These are phyloP conservation scores for Eremothecium cymbalariae DNA, from an alignment of 1,139 yeast genomes.

Conservation along the genomic window DNA sequence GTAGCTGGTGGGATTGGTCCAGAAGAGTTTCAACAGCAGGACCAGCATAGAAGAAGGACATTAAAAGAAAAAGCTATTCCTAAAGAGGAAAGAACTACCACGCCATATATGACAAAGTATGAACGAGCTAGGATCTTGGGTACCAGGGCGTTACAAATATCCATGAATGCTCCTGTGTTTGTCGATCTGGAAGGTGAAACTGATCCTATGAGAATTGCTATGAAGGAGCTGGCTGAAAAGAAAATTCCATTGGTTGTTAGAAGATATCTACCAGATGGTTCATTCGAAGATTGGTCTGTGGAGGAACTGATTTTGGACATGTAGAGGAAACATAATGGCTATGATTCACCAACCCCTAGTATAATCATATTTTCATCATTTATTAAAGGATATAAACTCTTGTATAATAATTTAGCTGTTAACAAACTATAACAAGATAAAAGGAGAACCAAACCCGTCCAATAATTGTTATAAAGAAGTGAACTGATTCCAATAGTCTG, in stretches of 20 bases:
- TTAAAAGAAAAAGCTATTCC: constrained; percentile 81
- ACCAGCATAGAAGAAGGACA: constrained; percentile 52
- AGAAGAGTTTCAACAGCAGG: constrained; percentile 39
- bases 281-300: constrained; percentile 98
- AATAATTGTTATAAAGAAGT: no score
- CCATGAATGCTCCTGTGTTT: constrained; percentile 96
- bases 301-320: constrained; percentile 92
- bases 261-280: constrained; percentile 93
- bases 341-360: no score
- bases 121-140: constrained; percentile 96
- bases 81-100: constrained; percentile 79
- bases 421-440: not conserved
- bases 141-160: constrained; percentile 90
- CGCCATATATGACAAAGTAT: constrained; percentile 98
- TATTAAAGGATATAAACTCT: no score
- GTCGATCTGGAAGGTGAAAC: constrained; percentile 98
- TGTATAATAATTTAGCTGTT: no score
- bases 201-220: constrained; percentile 96
- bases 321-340: constrained; percentile 27
- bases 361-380: not conserved
- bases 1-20: constrained; percentile 62
- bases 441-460: not conserved
- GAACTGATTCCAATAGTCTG: no score
- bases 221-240: constrained; percentile 91
- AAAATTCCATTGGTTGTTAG: constrained; percentile 93